phyloP scores from a whole-genome alignment of 179 eudicot genomes.

The Spinacia oleracea region DNA sequence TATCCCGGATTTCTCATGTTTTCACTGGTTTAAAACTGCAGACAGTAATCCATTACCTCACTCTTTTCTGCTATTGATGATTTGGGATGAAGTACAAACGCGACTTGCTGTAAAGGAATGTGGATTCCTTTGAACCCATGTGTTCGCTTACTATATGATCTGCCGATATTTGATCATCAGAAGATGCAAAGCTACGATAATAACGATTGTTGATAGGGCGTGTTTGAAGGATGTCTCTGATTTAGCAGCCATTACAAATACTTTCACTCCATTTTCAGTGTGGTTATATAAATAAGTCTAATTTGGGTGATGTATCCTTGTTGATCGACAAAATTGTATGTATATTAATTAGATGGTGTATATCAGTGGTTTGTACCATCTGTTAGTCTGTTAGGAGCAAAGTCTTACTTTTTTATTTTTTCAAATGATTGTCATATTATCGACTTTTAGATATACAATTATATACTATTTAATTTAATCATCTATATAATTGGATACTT shows the following conservation, averaged over 20 bases:
- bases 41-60: constrained; percentile 44
- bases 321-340: constrained; percentile 12
- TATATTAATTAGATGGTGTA: constrained; percentile 19
- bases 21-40: constrained; percentile 32
- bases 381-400: no score
- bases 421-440: no score
- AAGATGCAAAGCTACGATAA: constrained; percentile 8
- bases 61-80: constrained; percentile 31
- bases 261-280: neutral
- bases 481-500: no score
- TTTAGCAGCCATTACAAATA: neutral
- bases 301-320: neutral
- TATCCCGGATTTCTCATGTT: neutral
- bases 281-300: neutral
- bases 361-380: constrained; percentile 15
- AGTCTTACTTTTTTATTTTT: no score
- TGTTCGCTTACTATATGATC: constrained; percentile 1
- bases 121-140: neutral
- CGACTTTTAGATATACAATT: no score
- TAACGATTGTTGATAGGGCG: neutral
- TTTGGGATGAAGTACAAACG: constrained; percentile 9
- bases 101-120: constrained; percentile 2
- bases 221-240: constrained; percentile 7
- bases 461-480: no score
- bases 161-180: constrained; percentile 14